These are phyloP conservation scores for Plenodomus tracheiphilus DNA, from an alignment of 2,329 filamentous ascomycete genomes.

Conservation along the genomic window DNA sequence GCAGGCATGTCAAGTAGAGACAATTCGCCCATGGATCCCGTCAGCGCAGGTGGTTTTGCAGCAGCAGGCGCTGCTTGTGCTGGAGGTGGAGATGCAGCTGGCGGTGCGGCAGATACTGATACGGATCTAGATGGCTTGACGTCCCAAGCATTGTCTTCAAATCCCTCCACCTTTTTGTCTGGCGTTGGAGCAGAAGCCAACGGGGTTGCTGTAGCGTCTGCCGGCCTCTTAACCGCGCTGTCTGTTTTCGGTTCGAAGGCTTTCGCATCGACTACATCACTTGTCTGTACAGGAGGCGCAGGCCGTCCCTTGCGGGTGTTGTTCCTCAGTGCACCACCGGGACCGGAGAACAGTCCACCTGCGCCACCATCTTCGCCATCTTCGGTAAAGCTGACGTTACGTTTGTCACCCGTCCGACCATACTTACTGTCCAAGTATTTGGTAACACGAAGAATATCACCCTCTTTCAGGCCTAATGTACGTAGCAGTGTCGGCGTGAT, in stretches of 20 bases:
- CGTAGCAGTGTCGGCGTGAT: constrained; percentile 82
- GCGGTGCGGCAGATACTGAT: constrained; percentile 44
- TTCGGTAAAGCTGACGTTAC: constrained; percentile 60
- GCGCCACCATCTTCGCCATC: constrained; percentile 64
- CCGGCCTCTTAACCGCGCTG: constrained; percentile 48
- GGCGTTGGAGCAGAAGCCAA: constrained; percentile 53
- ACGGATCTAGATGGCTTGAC: constrained; percentile 77
- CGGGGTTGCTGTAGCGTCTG: constrained; percentile 55
- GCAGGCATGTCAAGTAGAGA: constrained; percentile 62
- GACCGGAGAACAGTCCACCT: constrained; percentile 85
- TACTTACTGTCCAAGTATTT: constrained; percentile 83
- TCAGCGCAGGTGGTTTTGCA: constrained; percentile 43
- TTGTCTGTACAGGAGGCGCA: constrained; percentile 81
- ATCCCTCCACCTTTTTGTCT: constrained; percentile 63
- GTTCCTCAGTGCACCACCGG: constrained; percentile 87
- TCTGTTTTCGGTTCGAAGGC: constrained; percentile 70
- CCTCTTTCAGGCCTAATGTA: constrained; percentile 90
- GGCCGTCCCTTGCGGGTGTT: constrained; percentile 93
- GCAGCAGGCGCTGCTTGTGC: constrained; percentile 48
- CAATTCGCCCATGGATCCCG: constrained; percentile 71
- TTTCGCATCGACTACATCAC: constrained; percentile 84
- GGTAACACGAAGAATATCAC: constrained; percentile 95
- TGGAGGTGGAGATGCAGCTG: constrained; percentile 45
- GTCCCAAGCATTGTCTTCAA: constrained; percentile 97
- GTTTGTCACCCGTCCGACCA: constrained; percentile 63